Percentiles rank a stretch among this genome's conserved stretches.
Conservation (phyloP, 2,329 filamentous ascomycete genomes). For the Lojkania enalia region DNA sequence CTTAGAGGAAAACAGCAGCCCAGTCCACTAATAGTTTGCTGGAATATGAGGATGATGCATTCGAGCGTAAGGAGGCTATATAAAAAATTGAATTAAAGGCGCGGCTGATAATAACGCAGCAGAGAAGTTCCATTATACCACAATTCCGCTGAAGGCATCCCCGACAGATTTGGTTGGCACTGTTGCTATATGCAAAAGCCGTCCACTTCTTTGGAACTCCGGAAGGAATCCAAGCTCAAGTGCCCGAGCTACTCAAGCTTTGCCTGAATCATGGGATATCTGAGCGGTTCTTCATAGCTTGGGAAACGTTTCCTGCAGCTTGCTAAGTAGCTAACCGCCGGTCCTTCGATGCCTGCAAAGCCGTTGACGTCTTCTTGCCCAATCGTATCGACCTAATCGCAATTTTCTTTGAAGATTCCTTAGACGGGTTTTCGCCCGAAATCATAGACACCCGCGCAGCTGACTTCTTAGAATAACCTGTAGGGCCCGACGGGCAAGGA, state of each 20-base stretch:
- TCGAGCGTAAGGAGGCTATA: slow-evolving; percentile 19
- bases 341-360: slow-evolving; percentile 16
- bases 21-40: slow-evolving; percentile 20
- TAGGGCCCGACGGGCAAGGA: slow-evolving; percentile 1
- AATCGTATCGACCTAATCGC: slow-evolving; percentile 26
- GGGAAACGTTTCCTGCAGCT: slow-evolving; percentile 25
- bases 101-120: slow-evolving; percentile 8
- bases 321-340: slow-evolving; percentile 13
- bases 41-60: slow-evolving; percentile 26
- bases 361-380: slow-evolving; percentile 29
- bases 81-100: too few relatives aligned
- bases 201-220: slow-evolving; percentile 27
- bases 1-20: slow-evolving; percentile 10
- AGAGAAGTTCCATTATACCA: slow-evolving; percentile 24
- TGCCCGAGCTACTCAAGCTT: slow-evolving; percentile 18
- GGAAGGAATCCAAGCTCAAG: slow-evolving; percentile 16
- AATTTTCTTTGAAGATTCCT: slow-evolving; percentile 12
- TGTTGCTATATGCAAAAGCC: slow-evolving; percentile 14
- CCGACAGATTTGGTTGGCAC: slow-evolving; percentile 15
- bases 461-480: slow-evolving; percentile 2
- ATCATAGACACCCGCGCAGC: slow-evolving; percentile 7
- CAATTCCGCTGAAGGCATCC: slow-evolving; percentile 15
- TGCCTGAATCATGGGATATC: slow-evolving; percentile 5
- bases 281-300: slow-evolving; percentile 19
- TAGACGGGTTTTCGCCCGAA: slow-evolving; percentile 1